These are phyloP conservation scores for Tolypocladium paradoxum DNA, from an alignment of 2,329 filamentous ascomycete genomes.

Conservation along the genomic window DNA sequence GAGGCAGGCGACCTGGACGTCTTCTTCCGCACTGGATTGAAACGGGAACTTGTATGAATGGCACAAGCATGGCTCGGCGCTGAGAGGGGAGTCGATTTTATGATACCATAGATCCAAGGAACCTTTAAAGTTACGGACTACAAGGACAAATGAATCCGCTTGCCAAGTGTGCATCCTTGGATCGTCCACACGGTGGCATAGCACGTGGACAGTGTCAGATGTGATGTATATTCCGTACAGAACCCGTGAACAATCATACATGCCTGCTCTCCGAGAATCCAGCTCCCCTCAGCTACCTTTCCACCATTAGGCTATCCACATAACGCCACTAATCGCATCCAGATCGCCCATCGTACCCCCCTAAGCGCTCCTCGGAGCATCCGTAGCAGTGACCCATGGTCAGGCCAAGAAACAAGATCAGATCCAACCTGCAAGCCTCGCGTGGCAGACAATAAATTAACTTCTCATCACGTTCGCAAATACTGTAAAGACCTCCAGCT, in stretches of 20 bases:
- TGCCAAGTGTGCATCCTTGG: background rate
- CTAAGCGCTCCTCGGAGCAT: background rate
- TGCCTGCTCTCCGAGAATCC: background rate
- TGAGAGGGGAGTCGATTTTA: conserved; percentile 9
- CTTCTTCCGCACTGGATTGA: background rate
- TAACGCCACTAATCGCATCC: background rate
- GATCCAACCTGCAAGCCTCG: background rate
- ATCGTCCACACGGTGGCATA: background rate
- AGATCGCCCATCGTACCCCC: background rate
- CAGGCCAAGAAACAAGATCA: background rate
- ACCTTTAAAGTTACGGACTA: background rate
- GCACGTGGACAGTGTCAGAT: background rate
- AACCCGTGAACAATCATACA: background rate
- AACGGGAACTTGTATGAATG: background rate
- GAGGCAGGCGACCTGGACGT: background rate
- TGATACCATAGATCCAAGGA: conserved; percentile 15
- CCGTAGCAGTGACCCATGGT: background rate
- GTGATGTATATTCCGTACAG: background rate
- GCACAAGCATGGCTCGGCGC: conserved; percentile 14
- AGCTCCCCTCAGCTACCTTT: background rate
- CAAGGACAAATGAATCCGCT: background rate
- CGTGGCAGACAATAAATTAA: background rate
- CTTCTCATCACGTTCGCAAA: conserved; percentile 56
- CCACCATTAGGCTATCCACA: background rate
- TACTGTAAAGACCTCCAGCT: conserved; percentile 69